Base-by-base conservation (phyloP, 2,329 filamentous ascomycete species). In the Penicillium sp. region DNA sequence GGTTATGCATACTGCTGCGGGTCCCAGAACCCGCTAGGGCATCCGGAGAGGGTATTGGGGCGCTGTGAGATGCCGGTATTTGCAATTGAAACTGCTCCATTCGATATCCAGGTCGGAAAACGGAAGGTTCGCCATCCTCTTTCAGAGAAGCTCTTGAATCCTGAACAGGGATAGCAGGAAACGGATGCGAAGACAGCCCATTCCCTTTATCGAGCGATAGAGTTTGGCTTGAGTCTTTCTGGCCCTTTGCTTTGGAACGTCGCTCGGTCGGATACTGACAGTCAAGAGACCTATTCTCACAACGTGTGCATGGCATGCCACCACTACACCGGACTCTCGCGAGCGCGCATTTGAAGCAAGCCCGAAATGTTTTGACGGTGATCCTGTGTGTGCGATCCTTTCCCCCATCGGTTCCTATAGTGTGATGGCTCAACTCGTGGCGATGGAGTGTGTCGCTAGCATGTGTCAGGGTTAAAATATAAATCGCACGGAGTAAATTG, bases 331-430 rank as follows among this genome's bases (percentile, higher is more conserved):
- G 68, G 3, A 78, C 77, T 67, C 77, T 70, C 35, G 77, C 77
- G 13, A 73, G 70, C 30, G 77, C 77, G 53, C 77, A 79, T 59
- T 74, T 72, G 57, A 70, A 77, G 56, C 77, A 79, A 3, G 77
- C 77, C 45, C 77, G 71, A 55, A 79, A 79, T 3, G 77, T 79
- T 56, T 78, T 78, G 56, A 78, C 73, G 2, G 76, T 79, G 56
- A 79, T 79, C 3, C 77, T 72, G 58, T 79, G 77, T 5, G 74
- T 69, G 7, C 73, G 73, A 50, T 76, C 73, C 50, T 73, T 73
- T 19, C 73, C 73, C 0, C 72, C 73, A 31, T 75, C 71, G 5
- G 63, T 69, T n/a, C 70, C 76, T 23, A 71, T 66, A 21, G 73
- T 72, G 70, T 75, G 75, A 52, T 79, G 77, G 56, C 75, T 79